Percentiles rank a stretch among this genome's conserved stretches.
These are phyloP conservation scores for Penicillium rolfsii DNA, from an alignment of 2,329 filamentous ascomycete species.

Conservation along the genomic window DNA sequence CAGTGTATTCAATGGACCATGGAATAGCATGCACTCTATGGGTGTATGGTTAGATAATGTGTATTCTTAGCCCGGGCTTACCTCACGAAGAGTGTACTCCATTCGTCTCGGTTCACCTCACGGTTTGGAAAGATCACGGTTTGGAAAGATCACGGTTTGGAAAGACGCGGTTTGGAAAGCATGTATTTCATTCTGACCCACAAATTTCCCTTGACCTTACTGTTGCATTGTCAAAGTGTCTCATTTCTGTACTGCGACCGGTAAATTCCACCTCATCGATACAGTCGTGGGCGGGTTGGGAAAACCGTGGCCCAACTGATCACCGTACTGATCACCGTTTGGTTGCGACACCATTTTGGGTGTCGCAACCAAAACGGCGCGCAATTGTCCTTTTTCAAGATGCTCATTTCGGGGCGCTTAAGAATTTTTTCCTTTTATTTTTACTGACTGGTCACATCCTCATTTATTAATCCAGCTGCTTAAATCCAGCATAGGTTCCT, in stretches of 20 bases:
- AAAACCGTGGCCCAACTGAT: conserved; percentile 9
- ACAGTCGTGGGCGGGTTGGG: conserved; percentile 1
- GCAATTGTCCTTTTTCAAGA: too few relatives aligned
- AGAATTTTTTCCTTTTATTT: too few relatives aligned
- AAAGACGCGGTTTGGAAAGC: conserved; percentile 3
- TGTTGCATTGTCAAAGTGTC: conserved; percentile 1
- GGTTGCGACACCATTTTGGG: too few relatives aligned
- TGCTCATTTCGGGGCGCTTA: too few relatives aligned
- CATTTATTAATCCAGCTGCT: too few relatives aligned
- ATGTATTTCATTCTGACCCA: conserved; percentile 5
- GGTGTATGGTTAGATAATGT: conserved; percentile 2
- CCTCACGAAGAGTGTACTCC: neutral
- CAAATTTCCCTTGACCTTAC: conserved; percentile 1
- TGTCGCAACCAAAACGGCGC: too few relatives aligned
- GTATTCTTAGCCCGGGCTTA: conserved; percentile 1
- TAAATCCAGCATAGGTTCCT: too few relatives aligned
- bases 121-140: conserved; percentile 8
- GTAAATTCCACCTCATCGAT: conserved; percentile 3
- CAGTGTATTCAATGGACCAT: conserved; percentile 3
- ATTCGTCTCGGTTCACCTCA: conserved; percentile 3
- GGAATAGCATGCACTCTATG: conserved; percentile 6
- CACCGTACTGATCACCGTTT: neutral
- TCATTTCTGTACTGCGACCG: conserved; percentile 4
- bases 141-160: conserved; percentile 5
- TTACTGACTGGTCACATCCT: too few relatives aligned